A percentile compares a stretch with the other conserved stretches of the same genome.
Evolutionary conservation across 164 flowering plant species (phyloP).

Genomic region (Chimonanthus praecox): DNA sequence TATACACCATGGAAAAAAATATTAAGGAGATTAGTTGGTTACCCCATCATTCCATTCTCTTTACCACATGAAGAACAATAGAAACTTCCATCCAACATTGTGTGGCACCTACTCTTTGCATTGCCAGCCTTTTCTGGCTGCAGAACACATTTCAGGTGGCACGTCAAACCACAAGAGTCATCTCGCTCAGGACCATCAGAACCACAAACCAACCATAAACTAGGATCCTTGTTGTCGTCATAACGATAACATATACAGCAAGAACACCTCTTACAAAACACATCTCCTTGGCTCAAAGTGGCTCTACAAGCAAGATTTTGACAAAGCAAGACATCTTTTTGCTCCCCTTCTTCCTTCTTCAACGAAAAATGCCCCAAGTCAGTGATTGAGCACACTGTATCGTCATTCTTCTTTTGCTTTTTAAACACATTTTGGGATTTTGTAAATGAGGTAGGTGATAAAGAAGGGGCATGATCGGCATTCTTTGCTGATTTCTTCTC

Average conservation of each 20-base stretch:
- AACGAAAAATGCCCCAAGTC: constrained; percentile 13
- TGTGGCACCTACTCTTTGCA: constrained; percentile 28
- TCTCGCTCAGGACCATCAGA: constrained; percentile 67
- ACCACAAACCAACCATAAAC: constrained; percentile 84
- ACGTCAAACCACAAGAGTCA: constrained; percentile 77
- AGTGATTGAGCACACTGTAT: constrained; percentile 39
- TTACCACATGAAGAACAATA: constrained; percentile 77
- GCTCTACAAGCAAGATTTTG: constrained; percentile 88
- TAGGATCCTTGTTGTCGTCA: constrained; percentile 98
- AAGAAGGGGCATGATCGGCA: constrained; percentile 22
- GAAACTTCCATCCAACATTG: constrained; percentile 64
- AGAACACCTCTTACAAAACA: constrained; percentile 90
- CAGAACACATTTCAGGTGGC: constrained; percentile 89
- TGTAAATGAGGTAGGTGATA: constrained; percentile 26
- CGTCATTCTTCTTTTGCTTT: constrained; percentile 68
- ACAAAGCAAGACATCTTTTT: constrained; percentile 35
- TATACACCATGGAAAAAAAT: background rate
- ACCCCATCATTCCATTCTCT: constrained; percentile 83
- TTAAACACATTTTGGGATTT: constrained; percentile 34
- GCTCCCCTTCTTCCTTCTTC: constrained; percentile 20
- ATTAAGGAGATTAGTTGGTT: constrained; percentile 9
- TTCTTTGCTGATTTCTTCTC: constrained; percentile 43
- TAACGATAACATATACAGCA: constrained; percentile 79
- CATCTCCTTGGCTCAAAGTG: constrained; percentile 40
- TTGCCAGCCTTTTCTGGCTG: constrained; percentile 64